These are phyloP conservation scores for Dendrothele bispora DNA, from an alignment of 768 basidiomycete genomes.

Conservation along the genomic window DNA sequence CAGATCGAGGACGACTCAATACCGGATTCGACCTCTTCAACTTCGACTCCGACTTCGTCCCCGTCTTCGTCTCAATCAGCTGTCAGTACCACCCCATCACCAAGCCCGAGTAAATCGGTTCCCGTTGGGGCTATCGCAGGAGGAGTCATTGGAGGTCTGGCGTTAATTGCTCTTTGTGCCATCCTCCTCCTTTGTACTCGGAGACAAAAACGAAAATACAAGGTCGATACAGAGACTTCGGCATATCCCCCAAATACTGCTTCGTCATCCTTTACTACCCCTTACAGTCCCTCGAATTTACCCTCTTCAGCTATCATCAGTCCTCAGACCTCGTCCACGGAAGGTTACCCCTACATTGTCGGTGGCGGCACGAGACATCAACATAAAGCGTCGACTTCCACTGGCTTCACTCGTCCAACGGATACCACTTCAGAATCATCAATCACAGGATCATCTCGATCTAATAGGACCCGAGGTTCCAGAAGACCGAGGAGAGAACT, in stretches of 20 bases:
- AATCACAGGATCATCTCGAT: too few species aligned
- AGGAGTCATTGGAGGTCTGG: slow-evolving; percentile 39
- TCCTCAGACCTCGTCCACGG: neutral
- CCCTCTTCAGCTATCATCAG: neutral
- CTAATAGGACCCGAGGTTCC: too few species aligned
- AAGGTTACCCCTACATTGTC: neutral
- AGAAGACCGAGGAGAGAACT: slow-evolving; percentile 17
- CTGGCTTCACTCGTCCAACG: neutral
- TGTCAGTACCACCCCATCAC: too few species aligned
- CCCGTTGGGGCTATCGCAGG: slow-evolving; percentile 39
- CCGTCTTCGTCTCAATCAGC: slow-evolving; percentile 7
- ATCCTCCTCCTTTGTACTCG: neutral
- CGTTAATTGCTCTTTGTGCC: slow-evolving; percentile 16
- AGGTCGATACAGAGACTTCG: neutral
- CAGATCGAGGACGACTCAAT: slow-evolving; percentile 12
- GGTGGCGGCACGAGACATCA: neutral
- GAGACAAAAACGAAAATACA: neutral
- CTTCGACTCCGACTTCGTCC: neutral
- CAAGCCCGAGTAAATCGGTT: too few species aligned
- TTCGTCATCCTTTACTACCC: neutral
- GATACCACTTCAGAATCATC: too few species aligned
- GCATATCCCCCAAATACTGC: neutral
- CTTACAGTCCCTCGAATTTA: neutral
- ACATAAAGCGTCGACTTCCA: neutral
- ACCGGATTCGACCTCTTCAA: neutral